phyloP scores from a whole-genome alignment of 345 rosid species.

The Melaleuca quinquenervia region DNA sequence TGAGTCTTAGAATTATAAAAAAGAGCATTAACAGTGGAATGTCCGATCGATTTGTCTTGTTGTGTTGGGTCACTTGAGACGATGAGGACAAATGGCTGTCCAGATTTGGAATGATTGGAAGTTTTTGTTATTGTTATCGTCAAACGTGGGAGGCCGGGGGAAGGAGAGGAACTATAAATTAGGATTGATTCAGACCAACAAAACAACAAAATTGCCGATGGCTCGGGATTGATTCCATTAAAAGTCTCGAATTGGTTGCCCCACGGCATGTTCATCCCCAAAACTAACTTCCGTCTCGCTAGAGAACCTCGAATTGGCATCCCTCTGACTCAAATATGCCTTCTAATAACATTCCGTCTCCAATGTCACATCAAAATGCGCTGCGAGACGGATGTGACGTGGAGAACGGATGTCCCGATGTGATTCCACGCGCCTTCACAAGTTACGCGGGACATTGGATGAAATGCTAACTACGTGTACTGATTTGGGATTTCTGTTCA shows the following conservation, averaged over 20 bases:
- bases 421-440: accelerated
- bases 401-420: accelerated
- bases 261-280: not conserved
- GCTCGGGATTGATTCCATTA: not conserved
- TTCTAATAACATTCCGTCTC: not conserved
- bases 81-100: not conserved
- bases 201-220: not conserved
- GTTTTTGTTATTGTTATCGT: not conserved
- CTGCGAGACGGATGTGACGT: not conserved
- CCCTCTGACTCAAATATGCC: not conserved
- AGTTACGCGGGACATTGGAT: accelerated
- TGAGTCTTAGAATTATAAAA: not conserved
- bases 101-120: not conserved
- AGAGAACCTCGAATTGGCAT: not conserved
- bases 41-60: not conserved
- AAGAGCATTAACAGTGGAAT: not conserved
- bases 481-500: no score
- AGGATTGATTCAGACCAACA: not conserved
- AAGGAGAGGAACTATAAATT: not conserved
- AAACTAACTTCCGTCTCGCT: not conserved
- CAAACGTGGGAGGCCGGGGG: not conserved
- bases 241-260: not conserved
- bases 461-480: not conserved
- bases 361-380: accelerated
- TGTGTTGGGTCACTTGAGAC: not conserved